Evolutionary conservation across 2,329 filamentous ascomycete species (phyloP).

Genomic region (Boeremia exigua): DNA sequence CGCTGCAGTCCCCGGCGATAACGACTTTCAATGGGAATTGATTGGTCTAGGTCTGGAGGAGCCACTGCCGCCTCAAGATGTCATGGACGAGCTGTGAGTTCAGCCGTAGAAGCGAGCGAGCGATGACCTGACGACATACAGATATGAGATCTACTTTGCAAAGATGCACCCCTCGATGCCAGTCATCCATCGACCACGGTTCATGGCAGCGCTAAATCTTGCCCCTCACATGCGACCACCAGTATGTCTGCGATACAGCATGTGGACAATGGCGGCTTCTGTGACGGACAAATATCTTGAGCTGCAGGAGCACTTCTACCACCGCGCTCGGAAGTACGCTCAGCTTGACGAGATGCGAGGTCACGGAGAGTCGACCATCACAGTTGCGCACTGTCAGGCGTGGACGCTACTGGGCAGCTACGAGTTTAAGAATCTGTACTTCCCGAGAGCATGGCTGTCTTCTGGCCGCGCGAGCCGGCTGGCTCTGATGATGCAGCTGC

Average conservation of each 20-base stretch:
- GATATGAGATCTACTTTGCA: conserved; percentile 85
- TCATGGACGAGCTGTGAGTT: conserved; percentile 82
- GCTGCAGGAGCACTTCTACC: conserved; percentile 88
- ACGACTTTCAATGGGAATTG: conserved; percentile 79
- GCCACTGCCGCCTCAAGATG: conserved; percentile 75
- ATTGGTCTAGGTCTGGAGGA: conserved; percentile 83
- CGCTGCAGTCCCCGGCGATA: conserved; percentile 26
- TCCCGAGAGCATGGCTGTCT: conserved; percentile 93
- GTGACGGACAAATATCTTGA: conserved; percentile 80
- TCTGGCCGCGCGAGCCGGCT: conserved; percentile 81
- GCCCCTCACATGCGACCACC: conserved; percentile 86
- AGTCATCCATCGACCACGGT: conserved; percentile 88
- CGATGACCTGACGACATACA: conserved; percentile 45
- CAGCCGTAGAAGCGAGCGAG: no score
- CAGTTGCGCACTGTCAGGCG: conserved; percentile 82
- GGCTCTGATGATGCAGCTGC: conserved; percentile 89
- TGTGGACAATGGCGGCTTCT: conserved; percentile 93
- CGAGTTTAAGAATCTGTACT: conserved; percentile 98
- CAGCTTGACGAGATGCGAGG: conserved; percentile 91
- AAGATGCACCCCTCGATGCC: conserved; percentile 86
- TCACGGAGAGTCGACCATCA: conserved; percentile 87
- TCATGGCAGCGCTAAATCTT: conserved; percentile 86
- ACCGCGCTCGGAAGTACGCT: conserved; percentile 85
- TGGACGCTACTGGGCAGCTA: conserved; percentile 81
- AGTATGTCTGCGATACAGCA: conserved; percentile 87